Conservation (phyloP, 345 rosid genomes). For the Adansonia digitata region DNA sequence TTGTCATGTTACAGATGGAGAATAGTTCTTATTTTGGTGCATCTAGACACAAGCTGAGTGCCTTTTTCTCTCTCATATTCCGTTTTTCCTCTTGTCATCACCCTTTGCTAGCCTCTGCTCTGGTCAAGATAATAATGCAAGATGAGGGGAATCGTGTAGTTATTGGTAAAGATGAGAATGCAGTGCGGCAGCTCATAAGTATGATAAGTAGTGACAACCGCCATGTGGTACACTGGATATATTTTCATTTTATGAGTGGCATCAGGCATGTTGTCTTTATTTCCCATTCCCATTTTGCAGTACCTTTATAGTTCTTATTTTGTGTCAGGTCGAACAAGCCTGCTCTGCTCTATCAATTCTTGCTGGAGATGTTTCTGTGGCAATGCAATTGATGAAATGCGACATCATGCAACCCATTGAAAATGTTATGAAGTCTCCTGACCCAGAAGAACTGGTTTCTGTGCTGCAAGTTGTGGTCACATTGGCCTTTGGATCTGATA, state of each 20-base stretch:
- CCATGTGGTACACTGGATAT: conserved; percentile 67
- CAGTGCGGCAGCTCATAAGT: conserved; percentile 95
- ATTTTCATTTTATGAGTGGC: conserved; percentile 13
- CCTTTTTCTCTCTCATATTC: conserved; percentile 95
- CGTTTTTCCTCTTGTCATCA: conserved; percentile 99
- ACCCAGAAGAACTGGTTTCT: conserved; percentile 75
- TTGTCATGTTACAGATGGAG: conserved; percentile 60
- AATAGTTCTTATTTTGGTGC: conserved; percentile 91
- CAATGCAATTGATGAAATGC: conserved; percentile 92
- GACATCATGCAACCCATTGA: conserved; percentile 96
- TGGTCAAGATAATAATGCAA: conserved; percentile 89
- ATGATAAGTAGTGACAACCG: conserved; percentile 95
- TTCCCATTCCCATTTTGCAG: conserved; percentile 8
- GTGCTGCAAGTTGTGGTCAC: conserved; percentile 85
- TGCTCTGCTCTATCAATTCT: conserved; percentile 91
- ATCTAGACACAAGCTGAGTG: conserved; percentile 92
- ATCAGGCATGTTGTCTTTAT: not conserved
- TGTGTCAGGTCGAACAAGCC: conserved; percentile 89
- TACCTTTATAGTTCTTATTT: conserved; percentile 21
- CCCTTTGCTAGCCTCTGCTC: conserved; percentile 91
- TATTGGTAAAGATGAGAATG: conserved; percentile 98
- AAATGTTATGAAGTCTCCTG: conserved; percentile 69
- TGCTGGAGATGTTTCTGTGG: conserved; percentile 84
- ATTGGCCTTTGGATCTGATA: conserved; percentile 84
- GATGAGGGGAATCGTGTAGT: conserved; percentile 83